Base-by-base conservation (phyloP, 257 asterid genomes). In the Forsythia viridissima region DNA sequence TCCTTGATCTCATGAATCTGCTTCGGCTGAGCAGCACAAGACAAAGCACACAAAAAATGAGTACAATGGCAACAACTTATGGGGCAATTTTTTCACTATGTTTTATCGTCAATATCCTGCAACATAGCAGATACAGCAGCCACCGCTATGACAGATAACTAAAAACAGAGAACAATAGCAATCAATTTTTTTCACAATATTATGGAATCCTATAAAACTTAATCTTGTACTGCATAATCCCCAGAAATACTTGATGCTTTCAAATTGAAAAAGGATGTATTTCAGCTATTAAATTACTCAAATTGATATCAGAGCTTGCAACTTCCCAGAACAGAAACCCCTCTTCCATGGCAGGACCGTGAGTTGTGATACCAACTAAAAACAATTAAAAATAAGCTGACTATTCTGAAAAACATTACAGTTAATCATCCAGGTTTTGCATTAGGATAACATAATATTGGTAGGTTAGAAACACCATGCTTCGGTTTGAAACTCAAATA, bases 1-100 rank as follows among this genome's bases (percentile, higher is more conserved):
- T 88, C 92, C 82, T 88, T 86, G 74, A 88, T 88, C 86, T 88
- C 92, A 41, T 88, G 89, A 70, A 88, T 88, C 70, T 88, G 89
- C 86, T 88, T 88, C 43, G 90, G 92, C 92, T 88, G 88, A 34
- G 80, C 3, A 63, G 55, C 8, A 55, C 21, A 68, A 48, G 59
- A 43, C 36, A 63, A 24, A 63, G 21, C 38, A 63, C 2, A 63
- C 34, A 52, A 24, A 21, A 24, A 4, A 30, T 63, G 70, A 30
- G 70, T 24, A 24, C 70, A 63, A 12, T 6, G 10, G 51, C 59
- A 51, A 3, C 12, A 63, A 10, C 39, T 63, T 8, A 9, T 63
- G 21, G 39, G 70, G 9, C 6, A 63, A 5, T 24, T 10, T 9
- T 24, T 24, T 20, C 11, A 63, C 20, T 0, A 63, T 6, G 8